A percentile compares a stretch with the other conserved stretches of the same genome.
Conservation (phyloP, 1,284 basidiomycete species). For the Pseudozyma tsukubaensis region DNA sequence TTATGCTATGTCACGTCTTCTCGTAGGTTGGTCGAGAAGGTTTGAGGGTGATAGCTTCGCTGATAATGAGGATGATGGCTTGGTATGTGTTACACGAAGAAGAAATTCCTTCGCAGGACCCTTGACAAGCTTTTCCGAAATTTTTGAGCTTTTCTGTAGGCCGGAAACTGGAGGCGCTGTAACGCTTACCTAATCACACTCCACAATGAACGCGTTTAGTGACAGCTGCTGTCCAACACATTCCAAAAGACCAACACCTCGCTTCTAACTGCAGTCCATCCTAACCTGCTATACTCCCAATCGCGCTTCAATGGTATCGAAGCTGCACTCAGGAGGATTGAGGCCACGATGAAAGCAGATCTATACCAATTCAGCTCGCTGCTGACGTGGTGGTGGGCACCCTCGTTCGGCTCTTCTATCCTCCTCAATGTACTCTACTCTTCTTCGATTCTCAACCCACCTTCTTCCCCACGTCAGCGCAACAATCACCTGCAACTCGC, state of each 20-base stretch:
- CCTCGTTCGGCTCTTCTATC: constrained; percentile 33
- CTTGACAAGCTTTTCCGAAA: constrained; percentile 2
- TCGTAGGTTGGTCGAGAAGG: not conserved
- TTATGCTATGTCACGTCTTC: constrained; percentile 8
- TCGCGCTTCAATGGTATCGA: not conserved
- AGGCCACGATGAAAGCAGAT: constrained; percentile 22
- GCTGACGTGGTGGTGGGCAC: constrained; percentile 46
- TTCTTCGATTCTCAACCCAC: constrained; percentile 11
- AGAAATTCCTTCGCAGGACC: not conserved
- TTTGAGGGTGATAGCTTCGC: not conserved
- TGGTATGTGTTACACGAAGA: not conserved
- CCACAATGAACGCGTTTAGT: not conserved
- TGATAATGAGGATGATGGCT: not conserved
- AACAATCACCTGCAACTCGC: constrained; percentile 32
- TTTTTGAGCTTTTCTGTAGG: not conserved
- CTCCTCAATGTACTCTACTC: constrained; percentile 33
- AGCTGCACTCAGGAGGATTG: not conserved
- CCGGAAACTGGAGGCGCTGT: constrained; percentile 18
- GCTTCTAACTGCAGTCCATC: not conserved
- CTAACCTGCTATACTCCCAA: not conserved
- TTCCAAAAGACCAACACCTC: constrained; percentile 5
- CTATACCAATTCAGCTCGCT: constrained; percentile 30
- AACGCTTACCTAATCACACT: constrained; percentile 29
- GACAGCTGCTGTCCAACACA: not conserved
- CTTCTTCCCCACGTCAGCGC: constrained; percentile 5